Base-by-base conservation (phyloP, 305 asterid species). In the Plantago rigida region DNA sequence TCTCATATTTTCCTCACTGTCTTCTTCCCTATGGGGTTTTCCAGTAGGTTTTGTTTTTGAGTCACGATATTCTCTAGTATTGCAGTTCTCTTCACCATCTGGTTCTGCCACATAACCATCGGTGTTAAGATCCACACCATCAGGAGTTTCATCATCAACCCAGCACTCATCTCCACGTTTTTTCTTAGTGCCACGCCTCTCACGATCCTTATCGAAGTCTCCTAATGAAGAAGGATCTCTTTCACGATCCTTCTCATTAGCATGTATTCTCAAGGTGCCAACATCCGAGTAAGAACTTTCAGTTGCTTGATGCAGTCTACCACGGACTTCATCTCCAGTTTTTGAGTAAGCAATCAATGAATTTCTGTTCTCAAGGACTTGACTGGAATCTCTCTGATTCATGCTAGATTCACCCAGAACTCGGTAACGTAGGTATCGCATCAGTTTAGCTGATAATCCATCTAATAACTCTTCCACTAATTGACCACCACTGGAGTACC, bases 391-490 rank as follows among this genome's bases (percentile, higher is more conserved):
- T 76, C 75, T 87, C 74, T 83, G 97, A 70, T 66, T 77, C 48
- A 80, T 61, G 71, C 69, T 78, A 34, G 87, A 54, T 60, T 89
- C 97, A 3, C 94, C 97, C 75, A 89, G 64, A 62, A 87, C 87
- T 56, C 87, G 87, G 62, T 79, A 15, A 31, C 99, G 95, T 48
- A 93, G 85, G 77, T 82, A 82, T 46, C 87, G 79, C 97, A 93
- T 89, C 66, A 89, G 84, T 75, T 85, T 89, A 68, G 99, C 85
- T 60, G 99, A 75, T 64, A 93, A 78, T 41, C 99, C 96, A 76
- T 86, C 82, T 64, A 93, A 77, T 75, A 89, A 95, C 68, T 89
- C 99, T 77, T 89, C 99, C 67, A 87, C 99, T 70, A 93, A 78
- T 77, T 87, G 94, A 71, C 87, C 96, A 62, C 84, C 86, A 63